A percentile compares a stretch with the other conserved stretches of the same genome.
Conservation (phyloP, 352 stramenopile species). For the Globisporangium spinosum region DNA sequence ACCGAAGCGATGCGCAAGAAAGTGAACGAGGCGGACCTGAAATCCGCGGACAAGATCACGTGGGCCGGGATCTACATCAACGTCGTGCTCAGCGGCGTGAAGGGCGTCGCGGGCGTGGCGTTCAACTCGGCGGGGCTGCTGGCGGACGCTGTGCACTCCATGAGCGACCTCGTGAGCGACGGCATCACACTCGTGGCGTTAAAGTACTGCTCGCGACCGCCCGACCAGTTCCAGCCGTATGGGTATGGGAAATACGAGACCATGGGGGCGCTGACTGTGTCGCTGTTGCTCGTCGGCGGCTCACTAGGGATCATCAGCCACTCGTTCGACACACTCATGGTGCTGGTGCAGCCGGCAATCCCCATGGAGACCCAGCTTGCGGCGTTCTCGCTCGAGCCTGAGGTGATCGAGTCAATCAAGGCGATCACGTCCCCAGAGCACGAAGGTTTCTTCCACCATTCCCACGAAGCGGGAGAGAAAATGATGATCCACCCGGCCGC, state of each 20-base stretch:
- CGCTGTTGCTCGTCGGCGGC: constrained; percentile 56
- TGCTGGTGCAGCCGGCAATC: constrained; percentile 32
- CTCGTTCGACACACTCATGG: constrained; percentile 60
- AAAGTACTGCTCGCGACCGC: constrained; percentile 88
- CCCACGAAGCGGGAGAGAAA: constrained; percentile 3
- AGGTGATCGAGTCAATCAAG: constrained; percentile 34
- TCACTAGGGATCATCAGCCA: constrained; percentile 64
- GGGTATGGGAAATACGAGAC: constrained; percentile 79
- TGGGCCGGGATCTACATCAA: constrained; percentile 71
- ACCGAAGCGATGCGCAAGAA: constrained; percentile 23
- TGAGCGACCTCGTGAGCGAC: constrained; percentile 93
- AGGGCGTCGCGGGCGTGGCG: constrained; percentile 60
- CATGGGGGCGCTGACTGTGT: constrained; percentile 58
- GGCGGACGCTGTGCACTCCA: constrained; percentile 92
- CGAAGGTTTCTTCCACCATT: constrained; percentile 10
- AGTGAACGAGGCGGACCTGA: constrained; percentile 33
- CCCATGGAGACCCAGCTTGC: constrained; percentile 11
- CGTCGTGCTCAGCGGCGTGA: constrained; percentile 59
- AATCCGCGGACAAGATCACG: constrained; percentile 58
- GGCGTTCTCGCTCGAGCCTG: constrained; percentile 7
- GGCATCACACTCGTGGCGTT: constrained; percentile 92
- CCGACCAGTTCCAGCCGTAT: constrained; percentile 86
- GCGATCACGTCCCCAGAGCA: constrained; percentile 4
- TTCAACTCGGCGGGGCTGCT: constrained; percentile 89
- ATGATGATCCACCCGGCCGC: constrained; percentile 58